These are phyloP conservation scores for Leccinum barrowsii DNA, from an alignment of 768 basidiomycete genomes.

Conservation along the genomic window DNA sequence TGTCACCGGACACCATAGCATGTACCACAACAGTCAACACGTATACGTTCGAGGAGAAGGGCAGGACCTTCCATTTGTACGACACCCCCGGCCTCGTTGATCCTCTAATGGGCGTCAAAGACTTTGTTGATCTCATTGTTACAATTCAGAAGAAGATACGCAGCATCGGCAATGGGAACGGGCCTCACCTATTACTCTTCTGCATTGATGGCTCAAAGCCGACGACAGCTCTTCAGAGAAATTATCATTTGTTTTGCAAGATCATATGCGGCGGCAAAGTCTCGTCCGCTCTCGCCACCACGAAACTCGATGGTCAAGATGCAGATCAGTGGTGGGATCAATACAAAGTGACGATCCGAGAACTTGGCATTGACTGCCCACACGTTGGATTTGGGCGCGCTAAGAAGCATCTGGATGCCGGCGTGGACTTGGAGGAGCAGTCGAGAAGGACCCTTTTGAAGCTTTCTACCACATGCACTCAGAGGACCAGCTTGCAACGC, in stretches of 20 bases:
- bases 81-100: constrained; percentile 35
- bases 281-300: constrained; percentile 29
- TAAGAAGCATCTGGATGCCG: constrained; percentile 16
- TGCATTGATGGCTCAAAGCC: constrained; percentile 29
- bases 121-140: constrained; percentile 23
- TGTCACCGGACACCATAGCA: constrained; percentile 30
- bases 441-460: constrained; percentile 24
- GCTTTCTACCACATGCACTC: constrained; percentile 12
- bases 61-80: constrained; percentile 23
- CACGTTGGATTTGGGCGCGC: constrained; percentile 34
- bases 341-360: constrained; percentile 16
- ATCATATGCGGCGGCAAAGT: constrained; percentile 25
- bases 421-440: constrained; percentile 22
- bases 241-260: constrained; percentile 27
- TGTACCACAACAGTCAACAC: constrained; percentile 29
- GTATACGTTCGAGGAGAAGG: constrained; percentile 25
- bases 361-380: constrained; percentile 15
- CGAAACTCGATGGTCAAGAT: constrained; percentile 25
- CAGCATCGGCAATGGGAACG: constrained; percentile 25
- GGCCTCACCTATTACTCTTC: constrained; percentile 29
- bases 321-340: constrained; percentile 36
- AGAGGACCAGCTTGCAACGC: constrained; percentile 1
- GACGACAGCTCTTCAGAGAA: constrained; percentile 24
- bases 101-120: constrained; percentile 16
- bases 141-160: constrained; percentile 29